These are phyloP conservation scores for Lodderomyces theae DNA, from an alignment of 1,139 yeast genomes.

Conservation along the genomic window DNA sequence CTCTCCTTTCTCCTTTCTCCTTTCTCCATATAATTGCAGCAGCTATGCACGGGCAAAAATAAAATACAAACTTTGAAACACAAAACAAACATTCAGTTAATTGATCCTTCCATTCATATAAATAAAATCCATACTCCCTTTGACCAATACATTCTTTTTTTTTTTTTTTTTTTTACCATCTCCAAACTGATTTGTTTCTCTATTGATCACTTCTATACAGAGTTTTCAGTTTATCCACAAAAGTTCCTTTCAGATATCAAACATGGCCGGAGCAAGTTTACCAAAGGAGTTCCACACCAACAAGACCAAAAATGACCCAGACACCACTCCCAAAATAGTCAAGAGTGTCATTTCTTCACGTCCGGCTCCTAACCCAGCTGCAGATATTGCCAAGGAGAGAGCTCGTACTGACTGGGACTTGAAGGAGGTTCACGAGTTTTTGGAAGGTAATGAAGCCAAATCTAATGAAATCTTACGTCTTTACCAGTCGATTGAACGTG, in stretches of 20 bases:
- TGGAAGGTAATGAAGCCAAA: constrained; percentile 42
- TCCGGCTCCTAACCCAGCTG: constrained; percentile 14
- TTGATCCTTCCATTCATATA: too few relatives aligned
- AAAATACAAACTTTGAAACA: too few relatives aligned
- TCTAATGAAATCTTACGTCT: constrained; percentile 33
- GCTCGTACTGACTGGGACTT: constrained; percentile 31
- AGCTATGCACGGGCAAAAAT: too few relatives aligned
- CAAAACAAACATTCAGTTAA: too few relatives aligned
- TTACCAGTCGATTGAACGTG: constrained; percentile 49
- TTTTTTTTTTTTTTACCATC: not conserved
- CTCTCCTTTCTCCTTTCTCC: too few relatives aligned
- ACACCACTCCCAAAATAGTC: constrained; percentile 12
- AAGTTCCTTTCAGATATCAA: too few relatives aligned
- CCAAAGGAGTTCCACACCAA: constrained; percentile 4
- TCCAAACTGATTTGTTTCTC: too few relatives aligned
- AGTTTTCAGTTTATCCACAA: too few relatives aligned
- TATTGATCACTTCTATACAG: too few relatives aligned
- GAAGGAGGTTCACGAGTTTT: constrained; percentile 43
- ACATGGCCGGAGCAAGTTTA: constrained; percentile 11
- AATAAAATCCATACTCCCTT: too few relatives aligned
- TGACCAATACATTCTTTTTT: not conserved
- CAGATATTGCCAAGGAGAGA: constrained; percentile 15
- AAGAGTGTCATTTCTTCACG: constrained; percentile 11
- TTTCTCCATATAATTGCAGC: too few relatives aligned
- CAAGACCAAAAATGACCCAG: constrained; percentile 12